These are phyloP conservation scores for Lycium barbarum DNA, from an alignment of 257 asterid species.

Conservation along the genomic window DNA sequence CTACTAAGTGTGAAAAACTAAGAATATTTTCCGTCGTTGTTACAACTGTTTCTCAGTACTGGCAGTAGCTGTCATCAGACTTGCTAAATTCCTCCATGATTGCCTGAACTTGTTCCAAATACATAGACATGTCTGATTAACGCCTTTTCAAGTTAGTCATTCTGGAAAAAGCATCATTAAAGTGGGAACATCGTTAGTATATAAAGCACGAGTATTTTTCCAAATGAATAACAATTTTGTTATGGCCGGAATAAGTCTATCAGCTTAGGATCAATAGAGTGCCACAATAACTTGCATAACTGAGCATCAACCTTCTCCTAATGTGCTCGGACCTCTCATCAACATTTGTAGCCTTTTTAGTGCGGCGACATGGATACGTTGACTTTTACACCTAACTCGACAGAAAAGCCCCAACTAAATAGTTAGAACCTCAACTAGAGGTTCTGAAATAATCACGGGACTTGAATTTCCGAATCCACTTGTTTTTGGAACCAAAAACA, in stretches of 20 bases:
- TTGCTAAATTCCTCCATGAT: not conserved
- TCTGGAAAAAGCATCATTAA: too few relatives aligned
- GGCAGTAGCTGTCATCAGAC: not conserved
- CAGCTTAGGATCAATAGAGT: not conserved
- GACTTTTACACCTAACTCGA: not conserved
- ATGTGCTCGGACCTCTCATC: not conserved
- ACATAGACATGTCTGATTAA: not conserved
- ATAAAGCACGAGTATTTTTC: not conserved
- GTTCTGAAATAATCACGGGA: not conserved
- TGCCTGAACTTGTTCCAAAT: not conserved
- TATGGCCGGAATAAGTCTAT: not conserved
- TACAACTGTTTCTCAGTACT: not conserved
- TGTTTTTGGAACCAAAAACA: not conserved
- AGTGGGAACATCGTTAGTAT: not conserved
- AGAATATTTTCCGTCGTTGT: too few relatives aligned
- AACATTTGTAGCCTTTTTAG: not conserved
- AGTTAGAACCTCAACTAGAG: not conserved
- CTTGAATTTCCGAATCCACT: not conserved
- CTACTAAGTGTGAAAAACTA: not conserved
- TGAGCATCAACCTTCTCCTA: not conserved
- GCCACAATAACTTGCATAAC: not conserved
- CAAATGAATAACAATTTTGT: not conserved
- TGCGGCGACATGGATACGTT: not conserved
- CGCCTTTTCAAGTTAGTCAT: not conserved
- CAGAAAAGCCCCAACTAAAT: not conserved